Conservation (phyloP, 2,329 filamentous ascomycete genomes). For the Colletotrichum eremochloae region DNA sequence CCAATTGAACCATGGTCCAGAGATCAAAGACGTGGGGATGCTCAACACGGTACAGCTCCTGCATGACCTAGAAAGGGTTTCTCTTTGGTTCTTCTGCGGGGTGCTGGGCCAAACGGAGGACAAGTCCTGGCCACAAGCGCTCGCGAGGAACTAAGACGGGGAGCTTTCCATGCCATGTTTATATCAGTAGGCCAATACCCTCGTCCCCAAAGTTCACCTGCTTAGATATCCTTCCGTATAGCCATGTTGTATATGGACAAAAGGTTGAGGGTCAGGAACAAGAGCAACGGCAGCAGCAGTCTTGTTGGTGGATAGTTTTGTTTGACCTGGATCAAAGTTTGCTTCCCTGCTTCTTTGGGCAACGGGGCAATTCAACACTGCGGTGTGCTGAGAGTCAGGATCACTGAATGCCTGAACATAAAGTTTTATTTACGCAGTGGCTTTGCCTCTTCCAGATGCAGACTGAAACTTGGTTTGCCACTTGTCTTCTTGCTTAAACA, state of each 20-base stretch:
- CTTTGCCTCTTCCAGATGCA: conserved; percentile 60
- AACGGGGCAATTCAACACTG: background rate
- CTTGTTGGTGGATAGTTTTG: background rate
- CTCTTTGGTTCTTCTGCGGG: background rate
- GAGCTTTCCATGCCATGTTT: background rate
- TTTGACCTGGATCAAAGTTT: background rate
- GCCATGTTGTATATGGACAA: background rate
- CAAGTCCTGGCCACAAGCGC: background rate
- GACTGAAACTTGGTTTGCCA: conserved; percentile 65
- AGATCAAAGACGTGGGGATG: conserved; percentile 48
- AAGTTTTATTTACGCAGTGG: conserved; percentile 26
- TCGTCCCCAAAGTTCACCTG: background rate
- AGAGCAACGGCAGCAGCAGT: background rate
- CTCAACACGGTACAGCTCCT: background rate
- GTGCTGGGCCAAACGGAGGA: background rate
- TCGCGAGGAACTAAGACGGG: background rate
- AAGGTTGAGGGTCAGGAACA: background rate
- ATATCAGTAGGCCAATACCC: background rate
- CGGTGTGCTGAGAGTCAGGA: background rate
- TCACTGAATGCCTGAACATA: no score
- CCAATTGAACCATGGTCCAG: no score
- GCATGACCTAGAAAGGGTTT: background rate
- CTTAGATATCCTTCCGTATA: background rate
- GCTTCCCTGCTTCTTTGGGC: background rate
- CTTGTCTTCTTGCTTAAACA: conserved; percentile 66